phyloP scores from a whole-genome alignment of 2,329 filamentous ascomycete species.

The Intubia oerlemansii region DNA sequence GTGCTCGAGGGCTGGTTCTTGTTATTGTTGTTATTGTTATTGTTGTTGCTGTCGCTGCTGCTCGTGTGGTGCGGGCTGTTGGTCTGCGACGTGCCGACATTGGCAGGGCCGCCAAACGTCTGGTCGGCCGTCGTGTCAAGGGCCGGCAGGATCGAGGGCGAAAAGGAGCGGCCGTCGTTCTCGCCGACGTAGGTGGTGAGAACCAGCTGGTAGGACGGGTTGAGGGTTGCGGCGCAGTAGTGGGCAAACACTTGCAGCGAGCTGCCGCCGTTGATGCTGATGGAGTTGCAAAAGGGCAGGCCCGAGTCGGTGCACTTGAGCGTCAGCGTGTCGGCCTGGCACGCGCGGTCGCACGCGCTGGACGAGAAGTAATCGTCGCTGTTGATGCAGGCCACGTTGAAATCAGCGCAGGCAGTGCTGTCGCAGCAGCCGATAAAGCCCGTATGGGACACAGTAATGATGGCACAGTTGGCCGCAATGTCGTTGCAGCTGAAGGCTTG shows the following conservation, averaged over 20 bases:
- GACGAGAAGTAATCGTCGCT: background rate
- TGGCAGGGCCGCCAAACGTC: background rate
- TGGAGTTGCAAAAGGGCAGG: slow-evolving; percentile 6
- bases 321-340: slow-evolving; percentile 3
- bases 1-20: too few relatives aligned
- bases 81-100: background rate
- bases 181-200: slow-evolving; percentile 7
- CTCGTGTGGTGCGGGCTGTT: background rate
- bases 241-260: slow-evolving; percentile 5
- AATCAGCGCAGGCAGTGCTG: slow-evolving; percentile 2
- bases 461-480: slow-evolving; percentile 3
- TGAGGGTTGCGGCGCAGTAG: slow-evolving; percentile 3
- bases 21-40: too few relatives aligned
- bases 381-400: slow-evolving; percentile 6
- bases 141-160: slow-evolving; percentile 1
- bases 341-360: slow-evolving; percentile 2
- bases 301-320: slow-evolving; percentile 5
- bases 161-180: slow-evolving; percentile 6
- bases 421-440: slow-evolving; percentile 8
- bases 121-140: background rate
- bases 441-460: slow-evolving; percentile 1
- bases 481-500: slow-evolving; percentile 5
- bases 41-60: background rate
- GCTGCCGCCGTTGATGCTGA: slow-evolving; percentile 6
- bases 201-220: slow-evolving; percentile 2